phyloP scores from a whole-genome alignment of 108 stramenopile genomes.

The Fragilariopsis cylindrus region DNA sequence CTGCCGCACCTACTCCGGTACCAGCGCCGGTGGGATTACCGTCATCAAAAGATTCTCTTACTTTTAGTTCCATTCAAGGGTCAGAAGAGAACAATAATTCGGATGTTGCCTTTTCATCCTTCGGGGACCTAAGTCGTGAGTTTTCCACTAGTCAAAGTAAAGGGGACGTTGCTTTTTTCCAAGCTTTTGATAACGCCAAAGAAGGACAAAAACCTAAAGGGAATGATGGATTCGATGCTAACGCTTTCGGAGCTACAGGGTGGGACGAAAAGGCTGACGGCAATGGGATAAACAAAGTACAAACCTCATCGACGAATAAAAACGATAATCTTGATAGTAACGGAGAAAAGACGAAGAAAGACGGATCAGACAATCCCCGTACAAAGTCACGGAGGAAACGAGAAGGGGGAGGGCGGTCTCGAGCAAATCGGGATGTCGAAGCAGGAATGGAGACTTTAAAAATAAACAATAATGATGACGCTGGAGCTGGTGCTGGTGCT shows the following conservation, averaged over 20 bases:
- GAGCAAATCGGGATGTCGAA: background rate
- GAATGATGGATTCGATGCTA: slow-evolving; percentile 27
- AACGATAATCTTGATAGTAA: background rate
- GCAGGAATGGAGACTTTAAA: background rate
- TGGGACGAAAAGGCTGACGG: background rate
- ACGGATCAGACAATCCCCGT: background rate
- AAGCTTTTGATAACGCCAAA: slow-evolving; percentile 25
- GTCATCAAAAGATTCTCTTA: slow-evolving; percentile 14
- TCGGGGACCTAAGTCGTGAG: slow-evolving; percentile 34
- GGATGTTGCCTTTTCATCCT: slow-evolving; percentile 25
- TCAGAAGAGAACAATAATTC: slow-evolving; percentile 9
- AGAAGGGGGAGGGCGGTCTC: background rate
- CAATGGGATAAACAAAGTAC: background rate
- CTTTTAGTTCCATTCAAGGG: slow-evolving; percentile 25
- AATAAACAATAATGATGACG: background rate
- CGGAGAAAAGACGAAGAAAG: slow-evolving; percentile 5
- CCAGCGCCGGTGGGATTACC: background rate
- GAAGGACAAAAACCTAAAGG: slow-evolving; percentile 11
- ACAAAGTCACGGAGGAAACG: background rate
- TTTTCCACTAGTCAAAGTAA: slow-evolving; percentile 1
- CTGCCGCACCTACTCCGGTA: slow-evolving; percentile 1
- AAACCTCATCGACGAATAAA: background rate
- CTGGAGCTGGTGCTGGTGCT: background rate
- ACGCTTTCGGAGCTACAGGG: slow-evolving; percentile 15
- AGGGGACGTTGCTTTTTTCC: slow-evolving; percentile 23